Conservation (phyloP, 2,329 filamentous ascomycete species). For the Penicillium sp. region DNA sequence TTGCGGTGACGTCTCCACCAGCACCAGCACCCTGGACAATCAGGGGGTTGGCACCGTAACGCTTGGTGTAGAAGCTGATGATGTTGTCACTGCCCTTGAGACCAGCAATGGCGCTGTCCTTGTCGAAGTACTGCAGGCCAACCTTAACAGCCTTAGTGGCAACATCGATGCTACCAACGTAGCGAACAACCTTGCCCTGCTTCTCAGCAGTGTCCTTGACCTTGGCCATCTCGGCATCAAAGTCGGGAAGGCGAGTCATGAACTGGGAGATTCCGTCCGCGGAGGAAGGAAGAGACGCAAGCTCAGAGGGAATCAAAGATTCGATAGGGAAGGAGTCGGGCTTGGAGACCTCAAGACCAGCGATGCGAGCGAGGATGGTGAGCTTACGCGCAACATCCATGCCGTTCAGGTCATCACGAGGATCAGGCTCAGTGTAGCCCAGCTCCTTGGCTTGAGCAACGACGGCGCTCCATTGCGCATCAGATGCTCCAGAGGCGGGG, state of each 20-base stretch:
- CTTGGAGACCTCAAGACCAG: constrained; percentile 76
- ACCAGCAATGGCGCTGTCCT: constrained; percentile 85
- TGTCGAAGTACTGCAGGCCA: constrained; percentile 84
- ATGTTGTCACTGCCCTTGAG: constrained; percentile 98
- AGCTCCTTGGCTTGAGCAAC: constrained; percentile 89
- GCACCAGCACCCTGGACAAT: constrained; percentile 95
- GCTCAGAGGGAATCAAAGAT: constrained; percentile 83
- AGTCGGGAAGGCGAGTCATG: constrained; percentile 74
- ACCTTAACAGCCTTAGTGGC: constrained; percentile 81
- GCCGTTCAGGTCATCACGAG: constrained; percentile 82
- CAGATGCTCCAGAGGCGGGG: constrained; percentile 63
- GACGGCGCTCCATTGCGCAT: constrained; percentile 83
- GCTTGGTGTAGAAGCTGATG: constrained; percentile 96
- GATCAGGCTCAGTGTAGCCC: constrained; percentile 89
- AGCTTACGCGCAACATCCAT: constrained; percentile 93
- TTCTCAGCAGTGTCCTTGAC: constrained; percentile 82
- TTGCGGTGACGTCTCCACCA: constrained; percentile 92
- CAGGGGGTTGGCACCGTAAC: constrained; percentile 86
- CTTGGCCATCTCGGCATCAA: constrained; percentile 87
- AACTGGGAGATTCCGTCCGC: constrained; percentile 72
- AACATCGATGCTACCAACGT: constrained; percentile 91
- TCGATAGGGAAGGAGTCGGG: constrained; percentile 91
- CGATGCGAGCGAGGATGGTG: constrained; percentile 86
- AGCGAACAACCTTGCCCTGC: constrained; percentile 88
- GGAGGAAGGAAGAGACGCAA: constrained; percentile 69